A percentile compares a stretch with the other conserved stretches of the same genome.
Conservation (phyloP, 148 eudicot species). For the Selenicereus undatus region DNA sequence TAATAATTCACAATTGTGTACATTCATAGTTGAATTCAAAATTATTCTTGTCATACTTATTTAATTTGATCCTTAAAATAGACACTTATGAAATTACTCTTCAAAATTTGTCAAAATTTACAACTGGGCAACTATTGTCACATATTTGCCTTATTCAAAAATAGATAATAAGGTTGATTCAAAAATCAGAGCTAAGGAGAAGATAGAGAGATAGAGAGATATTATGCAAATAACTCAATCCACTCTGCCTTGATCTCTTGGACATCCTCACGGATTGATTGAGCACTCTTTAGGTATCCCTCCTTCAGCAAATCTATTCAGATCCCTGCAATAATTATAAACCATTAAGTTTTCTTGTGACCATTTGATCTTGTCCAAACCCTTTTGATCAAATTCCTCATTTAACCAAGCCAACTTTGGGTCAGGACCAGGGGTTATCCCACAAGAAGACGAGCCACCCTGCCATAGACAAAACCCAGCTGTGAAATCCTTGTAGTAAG, state of each 20-base stretch:
- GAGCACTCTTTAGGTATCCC: neutral
- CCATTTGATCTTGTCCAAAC: neutral
- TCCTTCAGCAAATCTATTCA: neutral
- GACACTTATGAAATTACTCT: neutral
- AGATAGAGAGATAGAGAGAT: too few species aligned
- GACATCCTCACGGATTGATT: neutral
- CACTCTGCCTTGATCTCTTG: neutral
- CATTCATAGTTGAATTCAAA: constrained; percentile 32
- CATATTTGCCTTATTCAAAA: neutral
- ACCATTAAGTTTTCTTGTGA: constrained; percentile 5
- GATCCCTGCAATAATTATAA: neutral
- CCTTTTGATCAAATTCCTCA: neutral
- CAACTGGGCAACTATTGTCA: neutral
- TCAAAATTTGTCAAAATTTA: too few species aligned
- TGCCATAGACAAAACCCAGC: neutral
- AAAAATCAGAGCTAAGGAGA: too few species aligned
- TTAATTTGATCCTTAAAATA: too few species aligned
- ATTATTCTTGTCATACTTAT: too few species aligned
- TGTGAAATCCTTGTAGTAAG: neutral
- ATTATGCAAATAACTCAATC: neutral
- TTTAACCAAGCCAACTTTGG: neutral
- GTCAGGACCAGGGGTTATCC: neutral
- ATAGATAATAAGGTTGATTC: too few species aligned
- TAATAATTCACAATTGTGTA: too few species aligned
- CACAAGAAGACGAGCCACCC: neutral